phyloP scores from a whole-genome alignment of 2,329 filamentous ascomycete genomes.

The Penicillium capsulatum region DNA sequence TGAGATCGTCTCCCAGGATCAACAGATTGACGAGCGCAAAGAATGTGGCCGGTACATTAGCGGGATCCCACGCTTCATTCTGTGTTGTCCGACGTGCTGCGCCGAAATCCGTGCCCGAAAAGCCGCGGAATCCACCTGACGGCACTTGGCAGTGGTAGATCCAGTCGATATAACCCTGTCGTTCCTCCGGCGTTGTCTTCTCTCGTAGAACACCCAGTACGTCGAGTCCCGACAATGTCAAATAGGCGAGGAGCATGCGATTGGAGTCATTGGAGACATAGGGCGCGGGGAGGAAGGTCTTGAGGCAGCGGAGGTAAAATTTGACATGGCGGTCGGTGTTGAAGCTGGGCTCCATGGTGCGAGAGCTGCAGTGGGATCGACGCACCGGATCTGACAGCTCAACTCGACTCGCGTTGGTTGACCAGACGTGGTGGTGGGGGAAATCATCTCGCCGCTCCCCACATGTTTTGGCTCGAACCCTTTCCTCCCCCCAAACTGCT shows the following conservation, averaged over 20 bases:
- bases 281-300: slow-evolving; percentile 70
- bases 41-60: slow-evolving; percentile 82
- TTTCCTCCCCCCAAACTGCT: slow-evolving; percentile 2
- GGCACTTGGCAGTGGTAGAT: slow-evolving; percentile 82
- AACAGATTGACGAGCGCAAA: slow-evolving; percentile 77
- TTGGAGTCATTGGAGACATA: slow-evolving; percentile 90
- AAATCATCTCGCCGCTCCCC: slow-evolving; percentile 13
- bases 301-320: slow-evolving; percentile 89
- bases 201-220: slow-evolving; percentile 63
- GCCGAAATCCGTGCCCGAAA: slow-evolving; percentile 62
- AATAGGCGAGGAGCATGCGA: slow-evolving; percentile 83
- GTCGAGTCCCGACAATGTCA: slow-evolving; percentile 81
- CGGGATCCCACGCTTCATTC: slow-evolving; percentile 63
- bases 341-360: slow-evolving; percentile 24
- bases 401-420: neutral
- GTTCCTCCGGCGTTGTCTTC: slow-evolving; percentile 52
- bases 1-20: slow-evolving; percentile 59
- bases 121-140: slow-evolving; percentile 81
- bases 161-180: slow-evolving; percentile 63
- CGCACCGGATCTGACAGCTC: too few species aligned
- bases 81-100: slow-evolving; percentile 45
- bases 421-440: slow-evolving; percentile 12
- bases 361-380: too few species aligned
- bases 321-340: slow-evolving; percentile 66
- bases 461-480: slow-evolving; percentile 4